phyloP scores from a whole-genome alignment of 2,329 filamentous ascomycete genomes.

The Claviceps spartinae region DNA sequence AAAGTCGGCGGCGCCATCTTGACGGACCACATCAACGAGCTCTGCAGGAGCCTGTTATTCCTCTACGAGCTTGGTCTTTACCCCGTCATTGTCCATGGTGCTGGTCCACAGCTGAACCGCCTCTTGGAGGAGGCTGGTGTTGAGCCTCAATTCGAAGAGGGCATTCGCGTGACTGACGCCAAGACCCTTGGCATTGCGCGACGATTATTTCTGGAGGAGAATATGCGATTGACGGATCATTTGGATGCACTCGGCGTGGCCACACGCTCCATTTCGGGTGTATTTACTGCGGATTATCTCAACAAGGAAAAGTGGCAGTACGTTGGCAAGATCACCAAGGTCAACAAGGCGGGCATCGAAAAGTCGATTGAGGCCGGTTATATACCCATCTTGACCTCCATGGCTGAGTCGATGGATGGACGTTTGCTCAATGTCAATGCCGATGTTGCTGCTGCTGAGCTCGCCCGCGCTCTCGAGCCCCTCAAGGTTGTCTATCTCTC shows the following conservation, averaged over 20 bases:
- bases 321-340: slow-evolving; percentile 87
- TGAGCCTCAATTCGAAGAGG: slow-evolving; percentile 91
- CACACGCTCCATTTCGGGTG: slow-evolving; percentile 79
- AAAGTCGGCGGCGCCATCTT: slow-evolving; percentile 96
- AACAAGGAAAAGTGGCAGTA: slow-evolving; percentile 94
- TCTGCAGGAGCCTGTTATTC: slow-evolving; percentile 80
- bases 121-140: slow-evolving; percentile 81
- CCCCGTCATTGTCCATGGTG: slow-evolving; percentile 91
- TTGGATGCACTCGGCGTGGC: slow-evolving; percentile 82
- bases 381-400: slow-evolving; percentile 85
- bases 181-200: slow-evolving; percentile 86
- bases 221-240: slow-evolving; percentile 80
- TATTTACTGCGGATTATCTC: slow-evolving; percentile 86
- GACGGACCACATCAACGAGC: slow-evolving; percentile 82
- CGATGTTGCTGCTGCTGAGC: slow-evolving; percentile 86
- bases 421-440: slow-evolving; percentile 96
- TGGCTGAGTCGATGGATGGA: slow-evolving; percentile 86
- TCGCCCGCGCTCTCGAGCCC: slow-evolving; percentile 78
- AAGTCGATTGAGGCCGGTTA: slow-evolving; percentile 82
- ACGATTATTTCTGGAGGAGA: slow-evolving; percentile 90
- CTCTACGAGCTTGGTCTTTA: slow-evolving; percentile 90
- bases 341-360: slow-evolving; percentile 84
- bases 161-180: slow-evolving; percentile 87
- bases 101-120: slow-evolving; percentile 87
- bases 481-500: slow-evolving; percentile 98